A percentile compares a stretch with the other conserved stretches of the same genome.
These are phyloP conservation scores for Meredithiella fracta DNA, from an alignment of 2,329 filamentous ascomycete genomes.

Conservation along the genomic window DNA sequence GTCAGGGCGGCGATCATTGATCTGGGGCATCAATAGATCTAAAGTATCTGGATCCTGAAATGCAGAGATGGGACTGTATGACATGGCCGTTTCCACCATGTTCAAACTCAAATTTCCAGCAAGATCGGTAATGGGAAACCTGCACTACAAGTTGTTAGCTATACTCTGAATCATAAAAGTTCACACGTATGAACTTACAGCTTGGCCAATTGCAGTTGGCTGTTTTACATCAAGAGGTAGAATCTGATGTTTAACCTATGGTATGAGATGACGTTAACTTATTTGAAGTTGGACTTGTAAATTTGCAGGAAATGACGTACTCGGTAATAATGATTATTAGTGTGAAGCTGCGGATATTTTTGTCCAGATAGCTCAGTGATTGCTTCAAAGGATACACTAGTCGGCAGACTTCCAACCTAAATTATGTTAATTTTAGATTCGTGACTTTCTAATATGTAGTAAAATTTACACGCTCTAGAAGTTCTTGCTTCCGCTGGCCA, in stretches of 20 bases:
- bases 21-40: not conserved
- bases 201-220: constrained; percentile 6
- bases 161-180: not conserved
- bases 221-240: not conserved
- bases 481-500: not conserved
- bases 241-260: not conserved
- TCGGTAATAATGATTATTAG: not conserved
- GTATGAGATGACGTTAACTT: no score
- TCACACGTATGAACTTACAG: constrained; percentile 1
- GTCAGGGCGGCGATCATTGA: not conserved
- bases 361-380: not conserved
- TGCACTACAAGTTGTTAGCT: not conserved
- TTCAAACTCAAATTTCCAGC: not conserved
- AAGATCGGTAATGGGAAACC: constrained; percentile 4
- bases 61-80: not conserved
- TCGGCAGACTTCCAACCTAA: not conserved
- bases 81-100: constrained; percentile 5
- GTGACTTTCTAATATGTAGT: not conserved
- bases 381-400: not conserved
- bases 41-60: not conserved
- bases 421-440: not conserved
- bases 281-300: not conserved
- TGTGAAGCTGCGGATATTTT: constrained; percentile 1
- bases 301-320: not conserved
- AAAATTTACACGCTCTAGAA: not conserved